Conservation (phyloP, 305 asterid genomes). For the Stenogyne calaminthoides region DNA sequence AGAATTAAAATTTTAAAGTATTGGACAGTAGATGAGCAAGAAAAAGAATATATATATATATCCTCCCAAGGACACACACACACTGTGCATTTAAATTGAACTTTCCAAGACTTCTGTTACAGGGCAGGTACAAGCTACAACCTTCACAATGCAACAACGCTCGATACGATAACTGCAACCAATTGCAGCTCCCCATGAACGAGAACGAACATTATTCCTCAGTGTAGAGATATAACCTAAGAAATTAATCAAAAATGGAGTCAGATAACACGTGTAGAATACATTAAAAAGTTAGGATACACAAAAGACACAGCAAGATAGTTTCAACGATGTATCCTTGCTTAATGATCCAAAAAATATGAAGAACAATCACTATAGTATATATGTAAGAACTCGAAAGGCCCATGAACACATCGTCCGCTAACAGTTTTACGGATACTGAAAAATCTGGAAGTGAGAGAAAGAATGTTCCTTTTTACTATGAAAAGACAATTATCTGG, state of each 20-base stretch:
- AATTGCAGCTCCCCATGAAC: conserved; percentile 97
- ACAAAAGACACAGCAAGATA: not conserved
- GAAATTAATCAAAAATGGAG: conserved; percentile 21
- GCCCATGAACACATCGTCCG: not conserved
- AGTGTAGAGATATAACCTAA: conserved; percentile 81
- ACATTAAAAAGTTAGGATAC: conserved; percentile 9
- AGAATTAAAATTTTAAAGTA: not conserved
- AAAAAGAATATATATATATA: conserved; percentile 24
- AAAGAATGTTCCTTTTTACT: conserved; percentile 16
- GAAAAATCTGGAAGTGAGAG: conserved; percentile 11
- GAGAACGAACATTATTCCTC: conserved; percentile 96
- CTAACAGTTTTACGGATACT: not conserved
- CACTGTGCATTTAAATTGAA: conserved; percentile 8
- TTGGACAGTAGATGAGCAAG: conserved; percentile 9
- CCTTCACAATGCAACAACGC: conserved; percentile 90
- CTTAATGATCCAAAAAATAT: not conserved
- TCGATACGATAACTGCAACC: conserved; percentile 95
- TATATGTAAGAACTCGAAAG: not conserved
- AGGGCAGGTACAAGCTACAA: conserved; percentile 26
- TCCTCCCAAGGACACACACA: not conserved
- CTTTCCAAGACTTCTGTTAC: conserved; percentile 11
- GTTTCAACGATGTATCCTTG: not conserved
- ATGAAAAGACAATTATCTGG: not conserved
- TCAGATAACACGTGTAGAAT: conserved; percentile 13
- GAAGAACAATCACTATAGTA: not conserved